Evolutionary conservation across 768 basidiomycete species (phyloP).

Genomic region (Leccinum barrowsii): DNA sequence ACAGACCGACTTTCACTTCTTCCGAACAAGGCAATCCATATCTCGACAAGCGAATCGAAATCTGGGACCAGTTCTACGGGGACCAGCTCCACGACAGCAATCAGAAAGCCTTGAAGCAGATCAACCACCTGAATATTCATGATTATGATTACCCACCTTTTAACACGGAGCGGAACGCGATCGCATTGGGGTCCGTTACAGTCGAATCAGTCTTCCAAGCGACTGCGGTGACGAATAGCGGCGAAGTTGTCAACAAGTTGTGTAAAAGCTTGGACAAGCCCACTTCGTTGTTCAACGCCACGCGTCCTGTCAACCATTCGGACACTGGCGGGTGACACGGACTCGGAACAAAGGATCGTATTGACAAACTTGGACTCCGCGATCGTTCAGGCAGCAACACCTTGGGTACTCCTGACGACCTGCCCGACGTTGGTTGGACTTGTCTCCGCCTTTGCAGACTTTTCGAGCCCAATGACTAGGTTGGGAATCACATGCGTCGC

Average conservation of each 20-base stretch:
- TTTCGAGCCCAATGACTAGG: constrained; percentile 64
- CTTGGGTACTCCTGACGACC: constrained; percentile 67
- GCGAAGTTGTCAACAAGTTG: constrained; percentile 61
- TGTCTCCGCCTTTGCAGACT: constrained; percentile 52
- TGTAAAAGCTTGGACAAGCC: constrained; percentile 58
- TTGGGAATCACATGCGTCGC: constrained; percentile 79
- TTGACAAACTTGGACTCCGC: constrained; percentile 78
- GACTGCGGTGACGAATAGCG: constrained; percentile 70
- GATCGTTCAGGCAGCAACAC: constrained; percentile 77
- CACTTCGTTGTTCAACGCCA: constrained; percentile 53
- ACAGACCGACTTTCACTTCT: constrained; percentile 62
- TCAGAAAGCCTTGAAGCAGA: constrained; percentile 58
- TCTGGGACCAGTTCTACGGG: constrained; percentile 77
- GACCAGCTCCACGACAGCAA: constrained; percentile 68
- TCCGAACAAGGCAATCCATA: constrained; percentile 79
- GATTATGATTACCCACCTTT: constrained; percentile 55
- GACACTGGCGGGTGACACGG: neutral
- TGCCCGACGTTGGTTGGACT: constrained; percentile 72
- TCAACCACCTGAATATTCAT: neutral
- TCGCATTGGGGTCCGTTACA: constrained; percentile 71
- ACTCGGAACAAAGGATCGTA: constrained; percentile 22
- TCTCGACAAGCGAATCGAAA: constrained; percentile 65
- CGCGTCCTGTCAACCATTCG: constrained; percentile 30
- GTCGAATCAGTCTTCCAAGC: constrained; percentile 69
- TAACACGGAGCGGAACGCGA: constrained; percentile 75